Base-by-base conservation (phyloP, 345 rosid species). In the Turritis glabra region DNA sequence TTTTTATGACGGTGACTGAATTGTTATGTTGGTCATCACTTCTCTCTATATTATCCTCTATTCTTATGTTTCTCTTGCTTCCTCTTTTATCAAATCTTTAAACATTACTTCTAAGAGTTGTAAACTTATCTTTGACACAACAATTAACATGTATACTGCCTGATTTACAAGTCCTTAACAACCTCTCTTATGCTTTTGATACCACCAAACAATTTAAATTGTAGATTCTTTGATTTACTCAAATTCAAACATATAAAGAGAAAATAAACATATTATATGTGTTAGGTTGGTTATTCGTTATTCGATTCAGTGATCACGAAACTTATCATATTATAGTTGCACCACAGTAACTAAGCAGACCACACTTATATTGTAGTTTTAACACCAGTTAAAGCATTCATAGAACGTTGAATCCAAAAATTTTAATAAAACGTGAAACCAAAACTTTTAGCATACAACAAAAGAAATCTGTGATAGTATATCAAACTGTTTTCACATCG, bases 21-120 rank as follows among this genome's bases (percentile, higher is more conserved):
- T 64, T 54, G 64, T 52, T 54, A 43, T 54, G 27, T 30, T 54
- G 35, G 47, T 53, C 47, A 65, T 44, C 54, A 32, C 15, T 48
- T 19, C 4, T 25, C 30, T 12, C n/a, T 69, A 4, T 59, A 7
- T 11, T 14, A 53, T 38, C 38, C 19, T 64, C 21, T 18, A 4
- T 58, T 57, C 54, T 26, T 57, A 33, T 56, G 23, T 56, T 23
- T 17, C 30, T 38, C 19, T 50, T 41, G 37, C 59, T 44, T 44
- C 8, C n/a, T 41, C 18, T 41, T 43, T n/a, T 40, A 40, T 14
- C 44, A 40, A 14, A 7, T 14, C 17, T 40, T 14, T 5, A 40
- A 38, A 40, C 44, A 40, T 12, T 3, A 40, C 44, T 40, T 40
- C 44, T 40, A 40, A 14, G 6, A 14, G n/a, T 13, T 8, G 35